Percentiles rank a stretch among this genome's conserved stretches.
Conservation (phyloP, 768 basidiomycete species). For the Rhizopogon salebrosus region DNA sequence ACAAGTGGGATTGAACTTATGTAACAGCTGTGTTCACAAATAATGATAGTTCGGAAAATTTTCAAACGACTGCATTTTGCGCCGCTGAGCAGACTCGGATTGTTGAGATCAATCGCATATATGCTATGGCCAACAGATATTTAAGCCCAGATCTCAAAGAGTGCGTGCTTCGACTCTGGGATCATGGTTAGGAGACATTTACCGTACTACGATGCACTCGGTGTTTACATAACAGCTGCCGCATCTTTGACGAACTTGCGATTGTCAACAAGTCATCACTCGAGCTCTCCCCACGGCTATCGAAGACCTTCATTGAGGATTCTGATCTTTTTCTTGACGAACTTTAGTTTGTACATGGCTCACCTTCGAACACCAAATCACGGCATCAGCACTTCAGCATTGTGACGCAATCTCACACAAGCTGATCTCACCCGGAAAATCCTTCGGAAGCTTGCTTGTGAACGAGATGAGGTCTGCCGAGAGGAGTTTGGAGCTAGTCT, state of each 20-base stretch:
- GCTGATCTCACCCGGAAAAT: constrained; percentile 3
- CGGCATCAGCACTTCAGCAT: constrained; percentile 12
- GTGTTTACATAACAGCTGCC: too few relatives aligned
- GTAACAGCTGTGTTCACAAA: too few relatives aligned
- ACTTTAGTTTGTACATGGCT: constrained; percentile 16
- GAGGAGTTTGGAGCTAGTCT: constrained; percentile 10
- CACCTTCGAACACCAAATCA: constrained; percentile 16
- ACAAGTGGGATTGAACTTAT: too few relatives aligned
- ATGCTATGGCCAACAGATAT: constrained; percentile 14
- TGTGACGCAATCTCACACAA: too few relatives aligned
- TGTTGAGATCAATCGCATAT: too few relatives aligned
- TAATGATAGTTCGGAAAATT: too few relatives aligned
- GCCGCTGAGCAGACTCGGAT: too few relatives aligned
- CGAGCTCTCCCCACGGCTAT: constrained; percentile 15
- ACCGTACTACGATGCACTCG: constrained; percentile 13
- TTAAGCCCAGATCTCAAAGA: constrained; percentile 26
- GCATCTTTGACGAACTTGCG: too few relatives aligned
- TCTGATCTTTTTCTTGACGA: constrained; percentile 19
- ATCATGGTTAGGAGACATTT: constrained; percentile 18
- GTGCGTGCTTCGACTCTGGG: constrained; percentile 16
- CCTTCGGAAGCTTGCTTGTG: constrained; percentile 11
- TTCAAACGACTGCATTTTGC: too few relatives aligned
- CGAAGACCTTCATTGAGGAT: constrained; percentile 11
- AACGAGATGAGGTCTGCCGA: constrained; percentile 2
- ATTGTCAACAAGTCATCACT: too few relatives aligned